Evolutionary conservation across 179 eudicot species (phyloP), one percentile per base, ranked within the genome.

Genomic region (Beta corolliflora): DNA sequence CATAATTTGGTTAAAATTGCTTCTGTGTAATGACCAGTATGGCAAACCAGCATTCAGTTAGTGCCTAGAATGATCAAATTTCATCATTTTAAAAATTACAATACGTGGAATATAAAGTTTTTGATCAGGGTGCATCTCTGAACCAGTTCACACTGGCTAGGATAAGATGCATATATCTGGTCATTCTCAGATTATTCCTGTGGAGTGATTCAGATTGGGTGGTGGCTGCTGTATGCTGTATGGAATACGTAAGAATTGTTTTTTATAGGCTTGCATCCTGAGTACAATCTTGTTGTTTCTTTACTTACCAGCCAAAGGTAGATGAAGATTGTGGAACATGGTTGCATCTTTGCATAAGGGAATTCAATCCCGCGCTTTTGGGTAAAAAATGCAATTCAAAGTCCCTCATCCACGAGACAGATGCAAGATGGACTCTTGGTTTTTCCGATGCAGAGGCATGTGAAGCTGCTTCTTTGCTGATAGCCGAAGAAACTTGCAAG

Each of bases 391-490:
- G 79, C 71, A 41, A 54, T 8, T 44, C 41, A 21, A 80, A 80
- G 59, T 63, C 83, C 55, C 76, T 81, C 14, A 75, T 55, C 48
- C 64, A 69, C 58, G 85, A 82, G 59, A 80, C 75, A 19, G 80
- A 82, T 80, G 88, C 88, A 16, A 88, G 85, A 84, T 89, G 92
- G 92, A 88, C 88, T 44, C 86, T 89, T 25, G 90, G 92, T 73
- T 89, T 88, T 80, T 21, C 88, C 15, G 82, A 88, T 77, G 77
- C 84, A 73, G 86, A 77, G 60, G 88, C 87, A n/a, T 89, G 92
- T 31, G 83, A 84, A 55, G 83, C 85, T 78, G 90, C 90, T 78
- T 74, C 77, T 55, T 71, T 80, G 67, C 53, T 76, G 56, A 81
- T 88, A 80, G 53, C 71, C 69, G 87, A 86, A 75, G 88, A 88